Base-by-base conservation (phyloP, 129 eudicot species). In the Kitagawia praeruptora region DNA sequence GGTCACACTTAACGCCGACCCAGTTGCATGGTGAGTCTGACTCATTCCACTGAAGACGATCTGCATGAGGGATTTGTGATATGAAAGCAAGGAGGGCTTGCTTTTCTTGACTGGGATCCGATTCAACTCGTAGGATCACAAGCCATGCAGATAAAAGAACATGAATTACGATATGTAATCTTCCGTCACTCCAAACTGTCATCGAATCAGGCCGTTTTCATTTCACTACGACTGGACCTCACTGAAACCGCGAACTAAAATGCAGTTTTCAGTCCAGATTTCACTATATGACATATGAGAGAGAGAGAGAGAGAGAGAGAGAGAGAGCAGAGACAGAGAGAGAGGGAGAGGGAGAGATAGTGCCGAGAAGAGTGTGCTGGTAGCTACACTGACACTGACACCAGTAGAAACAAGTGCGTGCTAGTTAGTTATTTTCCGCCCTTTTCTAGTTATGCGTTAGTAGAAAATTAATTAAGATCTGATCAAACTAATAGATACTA, bases 71-170 rank as follows among this genome's bases (percentile, higher is more conserved):
- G 70, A 90, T 76, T 48, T 87, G 81, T 1, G 89, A 82, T 74
- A 91, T 75, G 81, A 92, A 88, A 1, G 85, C 79, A 31, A 87
- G 93, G 37, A 94, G 93, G 0, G 97, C 89, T 75, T 89, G 97
- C 80, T 85, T 91, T 75, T 93, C 97, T 79, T 83, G 88, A 61
- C 91, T 88, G 45, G 91, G 87, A 86, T 93, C 97, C 37, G 97
- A 89, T 25, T 48, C 47, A 48, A 81, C 88, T 51, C 41, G 42
- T 6, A 3, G 41, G 7, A 44, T 5, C n/a, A 44, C 6, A 31
- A 78, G 70, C 73, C 41, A 67, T 31, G 69, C 37, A 2, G 69
- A 61, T 61, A 61, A 3, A 15, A 61, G 25, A 3, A 25, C 69
- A n/a, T 61, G 69, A 61, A 61, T 9, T 4, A 25, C 4, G 0